Conservation (phyloP, 441 rosid species). For the Geranium incanum region DNA sequence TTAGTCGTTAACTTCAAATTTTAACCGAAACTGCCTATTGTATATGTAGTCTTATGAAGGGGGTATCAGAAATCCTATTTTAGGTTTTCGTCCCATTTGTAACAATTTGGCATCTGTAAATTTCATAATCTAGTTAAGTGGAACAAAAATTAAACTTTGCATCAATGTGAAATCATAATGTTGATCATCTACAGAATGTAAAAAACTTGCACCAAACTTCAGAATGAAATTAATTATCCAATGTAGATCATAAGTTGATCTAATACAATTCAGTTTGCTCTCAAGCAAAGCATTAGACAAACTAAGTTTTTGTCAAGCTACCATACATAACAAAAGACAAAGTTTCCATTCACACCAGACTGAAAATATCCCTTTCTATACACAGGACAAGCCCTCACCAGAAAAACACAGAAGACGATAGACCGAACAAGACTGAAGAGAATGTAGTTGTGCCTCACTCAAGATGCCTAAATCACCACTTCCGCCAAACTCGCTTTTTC, state of each 20-base stretch:
- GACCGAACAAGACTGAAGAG: background rate
- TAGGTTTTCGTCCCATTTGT: no score
- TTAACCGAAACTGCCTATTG: no score
- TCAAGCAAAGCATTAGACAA: background rate
- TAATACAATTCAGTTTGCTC: background rate
- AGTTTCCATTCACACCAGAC: background rate
- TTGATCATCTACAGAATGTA: no score
- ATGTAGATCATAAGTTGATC: slow-evolving; percentile 1
- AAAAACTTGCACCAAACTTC: background rate
- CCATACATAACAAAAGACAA: background rate
- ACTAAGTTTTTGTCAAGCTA: background rate
- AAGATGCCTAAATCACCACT: slow-evolving; percentile 18
- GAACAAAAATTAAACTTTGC: no score
- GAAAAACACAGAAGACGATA: background rate
- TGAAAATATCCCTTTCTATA: background rate
- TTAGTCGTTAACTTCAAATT: no score
- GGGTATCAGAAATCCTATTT: no score
- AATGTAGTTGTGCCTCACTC: background rate
- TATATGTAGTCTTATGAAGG: no score
- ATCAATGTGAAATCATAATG: no score
- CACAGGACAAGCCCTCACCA: background rate
- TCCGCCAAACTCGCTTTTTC: slow-evolving; percentile 25
- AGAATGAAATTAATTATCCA: background rate
- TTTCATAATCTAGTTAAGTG: no score
- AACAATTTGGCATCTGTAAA: no score